These are phyloP conservation scores for Carpinus viminea DNA, from an alignment of 306 rosid genomes.

Conservation along the genomic window DNA sequence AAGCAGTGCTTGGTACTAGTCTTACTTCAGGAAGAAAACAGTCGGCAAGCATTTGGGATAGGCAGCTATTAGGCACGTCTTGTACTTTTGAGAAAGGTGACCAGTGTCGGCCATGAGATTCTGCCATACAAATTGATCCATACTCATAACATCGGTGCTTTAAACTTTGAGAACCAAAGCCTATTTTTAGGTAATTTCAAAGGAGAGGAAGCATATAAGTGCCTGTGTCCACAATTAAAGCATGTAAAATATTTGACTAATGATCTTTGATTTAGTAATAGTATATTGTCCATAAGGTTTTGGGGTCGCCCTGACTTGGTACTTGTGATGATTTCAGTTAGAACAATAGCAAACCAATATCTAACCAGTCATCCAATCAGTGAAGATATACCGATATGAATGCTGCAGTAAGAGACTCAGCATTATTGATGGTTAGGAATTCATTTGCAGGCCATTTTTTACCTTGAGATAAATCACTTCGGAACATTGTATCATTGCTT, in stretches of 20 bases:
- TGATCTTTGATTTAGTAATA: not conserved
- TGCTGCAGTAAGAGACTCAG: not conserved
- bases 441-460: not conserved
- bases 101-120: conserved; percentile 35
- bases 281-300: not conserved
- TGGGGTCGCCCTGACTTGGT: not conserved
- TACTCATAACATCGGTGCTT: conserved; percentile 26
- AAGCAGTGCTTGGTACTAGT: not conserved
- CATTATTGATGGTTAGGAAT: not conserved
- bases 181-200: conserved; percentile 26
- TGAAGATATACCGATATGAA: not conserved
- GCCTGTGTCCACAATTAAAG: not conserved
- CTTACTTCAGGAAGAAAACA: not conserved
- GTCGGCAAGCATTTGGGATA: conserved; percentile 12
- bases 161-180: conserved; percentile 12
- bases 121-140: conserved; percentile 37
- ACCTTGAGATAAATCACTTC: not conserved
- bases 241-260: not conserved
- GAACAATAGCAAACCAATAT: not conserved
- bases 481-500: not conserved
- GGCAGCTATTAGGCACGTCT: conserved; percentile 36
- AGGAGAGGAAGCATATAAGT: conserved; percentile 25
- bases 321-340: not conserved
- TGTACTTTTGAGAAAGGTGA: conserved; percentile 16
- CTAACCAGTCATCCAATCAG: not conserved